phyloP scores from a whole-genome alignment of 1,139 yeast genomes.

The Komagataea norvegica region DNA sequence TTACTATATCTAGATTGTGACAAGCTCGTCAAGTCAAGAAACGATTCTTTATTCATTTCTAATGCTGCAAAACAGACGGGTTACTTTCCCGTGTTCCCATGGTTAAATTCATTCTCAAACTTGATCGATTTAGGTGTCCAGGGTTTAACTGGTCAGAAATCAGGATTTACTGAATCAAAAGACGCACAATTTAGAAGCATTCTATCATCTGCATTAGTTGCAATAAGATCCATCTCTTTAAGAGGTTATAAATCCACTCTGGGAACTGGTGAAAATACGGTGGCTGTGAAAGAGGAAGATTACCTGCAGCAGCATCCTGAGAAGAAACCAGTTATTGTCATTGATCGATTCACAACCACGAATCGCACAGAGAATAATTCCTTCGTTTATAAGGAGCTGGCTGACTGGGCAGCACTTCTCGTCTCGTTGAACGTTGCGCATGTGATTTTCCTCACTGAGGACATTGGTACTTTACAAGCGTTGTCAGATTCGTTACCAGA shows the following conservation, averaged over 20 bases:
- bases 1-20: slow-evolving; percentile 79
- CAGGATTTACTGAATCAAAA: slow-evolving; percentile 82
- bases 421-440: slow-evolving; percentile 81
- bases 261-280: slow-evolving; percentile 28
- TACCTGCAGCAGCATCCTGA: slow-evolving; percentile 84
- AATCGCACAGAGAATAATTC: slow-evolving; percentile 57
- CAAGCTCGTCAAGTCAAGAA: slow-evolving; percentile 61
- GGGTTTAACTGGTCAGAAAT: slow-evolving; percentile 89
- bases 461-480: slow-evolving; percentile 68
- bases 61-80: slow-evolving; percentile 76
- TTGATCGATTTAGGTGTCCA: slow-evolving; percentile 83
- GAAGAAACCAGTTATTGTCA: slow-evolving; percentile 78
- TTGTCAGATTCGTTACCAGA: slow-evolving; percentile 74
- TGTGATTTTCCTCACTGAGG: slow-evolving; percentile 82
- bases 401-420: slow-evolving; percentile 85
- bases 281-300: slow-evolving; percentile 63
- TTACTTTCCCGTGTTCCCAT: slow-evolving; percentile 88
- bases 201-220: slow-evolving; percentile 67
- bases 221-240: slow-evolving; percentile 69
- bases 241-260: slow-evolving; percentile 32
- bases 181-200: slow-evolving; percentile 83
- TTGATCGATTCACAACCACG: slow-evolving; percentile 62
- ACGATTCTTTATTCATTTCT: slow-evolving; percentile 64
- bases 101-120: slow-evolving; percentile 78
- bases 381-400: slow-evolving; percentile 67